A percentile compares a stretch with the other conserved stretches of the same genome.
Evolutionary conservation across 1,284 basidiomycete genomes (phyloP).

Genomic region (Pyrrhoderma noxium): DNA sequence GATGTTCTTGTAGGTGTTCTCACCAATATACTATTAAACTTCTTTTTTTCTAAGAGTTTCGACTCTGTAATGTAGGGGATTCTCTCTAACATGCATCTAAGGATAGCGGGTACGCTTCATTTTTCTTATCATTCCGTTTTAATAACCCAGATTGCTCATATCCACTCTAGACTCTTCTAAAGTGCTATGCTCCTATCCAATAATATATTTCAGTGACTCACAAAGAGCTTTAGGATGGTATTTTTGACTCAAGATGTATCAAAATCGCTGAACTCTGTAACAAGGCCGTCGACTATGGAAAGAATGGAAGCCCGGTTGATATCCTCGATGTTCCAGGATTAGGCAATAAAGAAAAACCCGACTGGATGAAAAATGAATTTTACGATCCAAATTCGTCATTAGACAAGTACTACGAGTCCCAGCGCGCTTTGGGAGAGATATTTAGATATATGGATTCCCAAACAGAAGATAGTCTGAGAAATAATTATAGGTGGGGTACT

Average conservation of each 20-base stretch:
- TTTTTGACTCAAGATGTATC: conserved; percentile 53
- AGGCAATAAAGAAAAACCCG: conserved; percentile 61
- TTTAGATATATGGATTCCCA: not conserved
- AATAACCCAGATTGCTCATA: no score
- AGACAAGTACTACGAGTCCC: conserved; percentile 61
- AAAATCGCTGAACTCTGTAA: conserved; percentile 59
- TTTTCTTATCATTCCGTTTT: not conserved
- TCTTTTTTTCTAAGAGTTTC: not conserved
- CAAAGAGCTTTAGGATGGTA: conserved; percentile 43
- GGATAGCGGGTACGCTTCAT: conserved; percentile 54
- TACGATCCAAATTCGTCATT: conserved; percentile 40
- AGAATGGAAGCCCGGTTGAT: conserved; percentile 61
- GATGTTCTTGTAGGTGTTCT: conserved; percentile 62
- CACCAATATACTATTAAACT: no score
- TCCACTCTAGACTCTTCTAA: no score
- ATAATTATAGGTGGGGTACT: not conserved
- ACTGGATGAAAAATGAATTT: conserved; percentile 69
- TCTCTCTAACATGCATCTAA: conserved; percentile 59
- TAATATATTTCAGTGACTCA: not conserved
- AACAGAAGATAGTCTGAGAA: not conserved
- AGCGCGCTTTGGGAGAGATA: not conserved
- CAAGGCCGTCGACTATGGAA: conserved; percentile 65
- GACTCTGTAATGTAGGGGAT: conserved; percentile 41
- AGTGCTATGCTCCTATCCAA: conserved; percentile 1
- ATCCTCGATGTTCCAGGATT: conserved; percentile 39